A percentile compares a stretch with the other conserved stretches of the same genome.
Conservation (phyloP, 2,329 filamentous ascomycete genomes). For the Emmonsiellopsis sp. region DNA sequence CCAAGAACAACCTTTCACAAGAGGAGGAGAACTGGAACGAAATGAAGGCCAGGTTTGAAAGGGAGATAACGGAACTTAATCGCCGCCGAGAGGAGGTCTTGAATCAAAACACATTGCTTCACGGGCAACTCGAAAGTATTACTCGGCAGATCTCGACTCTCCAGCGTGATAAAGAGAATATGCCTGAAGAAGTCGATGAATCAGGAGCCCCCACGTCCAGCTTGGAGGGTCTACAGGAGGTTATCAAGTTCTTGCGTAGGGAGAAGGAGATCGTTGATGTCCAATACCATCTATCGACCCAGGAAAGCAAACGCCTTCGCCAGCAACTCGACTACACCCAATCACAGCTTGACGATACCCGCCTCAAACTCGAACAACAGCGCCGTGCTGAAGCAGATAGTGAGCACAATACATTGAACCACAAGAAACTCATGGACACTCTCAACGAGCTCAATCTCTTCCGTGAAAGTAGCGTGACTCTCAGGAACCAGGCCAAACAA, state of each 20-base stretch:
- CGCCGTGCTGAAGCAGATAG: conserved; percentile 65
- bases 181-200: conserved; percentile 42
- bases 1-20: conserved; percentile 66
- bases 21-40: conserved; percentile 85
- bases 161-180: conserved; percentile 60
- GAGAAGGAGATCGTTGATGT: conserved; percentile 98
- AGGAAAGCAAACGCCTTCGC: conserved; percentile 79
- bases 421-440: conserved; percentile 87
- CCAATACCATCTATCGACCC: conserved; percentile 81
- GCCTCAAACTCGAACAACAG: conserved; percentile 84
- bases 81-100: conserved; percentile 73
- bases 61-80: conserved; percentile 70
- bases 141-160: conserved; percentile 68
- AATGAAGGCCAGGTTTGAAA: conserved; percentile 68
- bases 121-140: conserved; percentile 78
- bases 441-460: conserved; percentile 93
- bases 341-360: conserved; percentile 77
- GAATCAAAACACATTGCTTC: conserved; percentile 81
- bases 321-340: conserved; percentile 84
- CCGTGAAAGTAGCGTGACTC: conserved; percentile 84
- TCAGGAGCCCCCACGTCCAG: conserved; percentile 45
- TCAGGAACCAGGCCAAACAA: conserved; percentile 77
- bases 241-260: conserved; percentile 81
- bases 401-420: conserved; percentile 62
- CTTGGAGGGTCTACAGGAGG: conserved; percentile 71